Evolutionary conservation across 345 rosid genomes (phyloP).

Genomic region (Citropsis articulata): DNA sequence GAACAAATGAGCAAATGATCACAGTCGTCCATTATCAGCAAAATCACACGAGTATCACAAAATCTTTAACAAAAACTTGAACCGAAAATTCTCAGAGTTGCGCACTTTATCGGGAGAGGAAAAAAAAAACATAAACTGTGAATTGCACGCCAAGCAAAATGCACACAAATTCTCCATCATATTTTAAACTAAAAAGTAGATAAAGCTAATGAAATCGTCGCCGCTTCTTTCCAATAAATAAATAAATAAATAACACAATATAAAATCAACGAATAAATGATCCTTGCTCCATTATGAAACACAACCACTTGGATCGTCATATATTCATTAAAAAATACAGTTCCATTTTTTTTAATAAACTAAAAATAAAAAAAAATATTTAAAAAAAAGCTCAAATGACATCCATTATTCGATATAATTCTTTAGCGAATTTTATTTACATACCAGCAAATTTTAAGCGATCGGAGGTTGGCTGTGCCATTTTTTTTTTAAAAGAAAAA

Average conservation of each 20-base stretch:
- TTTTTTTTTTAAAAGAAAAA: not conserved
- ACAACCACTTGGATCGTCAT: not conserved
- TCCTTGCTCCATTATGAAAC: not conserved
- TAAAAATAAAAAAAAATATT: not conserved
- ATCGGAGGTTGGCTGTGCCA: slow-evolving; percentile 24
- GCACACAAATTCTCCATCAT: not conserved
- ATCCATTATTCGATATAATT: not conserved
- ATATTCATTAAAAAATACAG: not conserved
- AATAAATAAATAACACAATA: not conserved
- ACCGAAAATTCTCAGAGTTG: not conserved
- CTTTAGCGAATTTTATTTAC: not conserved
- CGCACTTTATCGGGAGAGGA: not conserved
- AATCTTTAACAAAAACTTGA: not conserved
- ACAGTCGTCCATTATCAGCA: not conserved
- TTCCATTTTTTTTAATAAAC: not conserved
- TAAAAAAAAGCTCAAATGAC: not conserved
- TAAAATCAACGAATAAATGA: not conserved
- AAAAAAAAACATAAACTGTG: not conserved
- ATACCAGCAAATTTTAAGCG: slow-evolving; percentile 31
- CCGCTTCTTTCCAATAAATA: not conserved
- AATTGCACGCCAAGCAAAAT: not conserved
- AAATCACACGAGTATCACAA: not conserved
- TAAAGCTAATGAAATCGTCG: not conserved
- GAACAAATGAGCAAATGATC: not conserved
- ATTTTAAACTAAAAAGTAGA: not conserved